A percentile compares a stretch with the other conserved stretches of the same genome.
These are phyloP conservation scores for Mitragyna speciosa DNA, from an alignment of 257 asterid species.

Conservation along the genomic window DNA sequence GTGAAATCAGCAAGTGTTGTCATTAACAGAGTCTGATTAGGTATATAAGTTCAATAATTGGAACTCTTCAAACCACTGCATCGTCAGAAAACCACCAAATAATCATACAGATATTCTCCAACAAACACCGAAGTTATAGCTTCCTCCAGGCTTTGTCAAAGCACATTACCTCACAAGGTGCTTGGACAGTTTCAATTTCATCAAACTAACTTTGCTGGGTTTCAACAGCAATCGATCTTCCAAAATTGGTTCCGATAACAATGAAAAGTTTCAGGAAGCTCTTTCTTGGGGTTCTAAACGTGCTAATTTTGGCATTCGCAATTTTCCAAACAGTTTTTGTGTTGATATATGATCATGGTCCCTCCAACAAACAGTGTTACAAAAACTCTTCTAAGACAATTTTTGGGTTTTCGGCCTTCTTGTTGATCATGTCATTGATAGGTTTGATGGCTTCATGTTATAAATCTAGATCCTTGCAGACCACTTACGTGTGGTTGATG, in stretches of 20 bases:
- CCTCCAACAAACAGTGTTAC: slow-evolving; percentile 14
- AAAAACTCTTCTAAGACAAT: background rate
- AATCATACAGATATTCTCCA: background rate
- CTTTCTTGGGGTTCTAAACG: slow-evolving; percentile 24
- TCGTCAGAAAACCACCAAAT: background rate
- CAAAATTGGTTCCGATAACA: background rate
- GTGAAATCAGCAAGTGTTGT: background rate
- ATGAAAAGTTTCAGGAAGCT: slow-evolving; percentile 25
- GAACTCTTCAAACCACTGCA: background rate
- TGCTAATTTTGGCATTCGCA: slow-evolving; percentile 20
- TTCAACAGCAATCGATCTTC: background rate
- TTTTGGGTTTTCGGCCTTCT: slow-evolving; percentile 16
- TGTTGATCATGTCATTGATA: slow-evolving; percentile 15
- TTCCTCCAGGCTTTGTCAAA: background rate
- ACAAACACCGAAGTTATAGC: background rate
- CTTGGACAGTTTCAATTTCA: background rate
- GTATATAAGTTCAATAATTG: background rate
- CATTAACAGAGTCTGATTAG: background rate
- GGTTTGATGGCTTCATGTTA: slow-evolving; percentile 22
- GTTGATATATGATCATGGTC: slow-evolving; percentile 3
- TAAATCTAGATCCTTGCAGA: slow-evolving; percentile 18
- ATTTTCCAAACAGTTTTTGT: slow-evolving; percentile 18
- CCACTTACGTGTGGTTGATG: slow-evolving; percentile 17
- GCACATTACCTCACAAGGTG: background rate
- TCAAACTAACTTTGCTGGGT: slow-evolving; percentile 1